Evolutionary conservation across 2,329 filamentous ascomycete species (phyloP).

Genomic region (Nectriaceae sp.): DNA sequence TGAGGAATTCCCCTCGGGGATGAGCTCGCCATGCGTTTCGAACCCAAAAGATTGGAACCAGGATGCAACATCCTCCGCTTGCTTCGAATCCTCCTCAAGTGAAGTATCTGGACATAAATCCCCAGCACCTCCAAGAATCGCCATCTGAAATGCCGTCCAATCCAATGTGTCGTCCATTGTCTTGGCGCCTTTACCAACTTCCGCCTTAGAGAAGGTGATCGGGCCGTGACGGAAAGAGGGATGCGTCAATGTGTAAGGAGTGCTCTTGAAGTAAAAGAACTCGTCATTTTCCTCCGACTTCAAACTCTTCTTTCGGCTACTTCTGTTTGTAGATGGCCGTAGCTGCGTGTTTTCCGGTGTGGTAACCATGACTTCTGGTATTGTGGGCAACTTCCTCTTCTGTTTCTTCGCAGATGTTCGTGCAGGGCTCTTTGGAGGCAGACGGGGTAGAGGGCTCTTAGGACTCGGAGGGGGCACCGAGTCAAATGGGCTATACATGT

Average conservation of each 20-base stretch:
- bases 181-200: slow-evolving; percentile 39
- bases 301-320: slow-evolving; percentile 9
- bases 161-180: slow-evolving; percentile 54
- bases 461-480: not conserved
- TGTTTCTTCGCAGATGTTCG: slow-evolving; percentile 11
- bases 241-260: slow-evolving; percentile 50
- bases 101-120: slow-evolving; percentile 47
- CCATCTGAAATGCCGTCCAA: slow-evolving; percentile 68
- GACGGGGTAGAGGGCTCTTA: slow-evolving; percentile 6
- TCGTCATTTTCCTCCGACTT: slow-evolving; percentile 42
- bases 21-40: slow-evolving; percentile 43
- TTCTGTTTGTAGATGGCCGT: slow-evolving; percentile 5
- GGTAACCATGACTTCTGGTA: slow-evolving; percentile 24
- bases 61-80: slow-evolving; percentile 43
- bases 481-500: too few species aligned
- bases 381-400: slow-evolving; percentile 22
- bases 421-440: slow-evolving; percentile 25
- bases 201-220: slow-evolving; percentile 52
- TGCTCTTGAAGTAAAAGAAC: slow-evolving; percentile 49
- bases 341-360: slow-evolving; percentile 12
- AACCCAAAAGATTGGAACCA: slow-evolving; percentile 58
- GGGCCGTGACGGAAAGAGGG: slow-evolving; percentile 56
- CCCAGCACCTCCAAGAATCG: slow-evolving; percentile 59
- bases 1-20: slow-evolving; percentile 25
- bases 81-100: slow-evolving; percentile 48